These are phyloP conservation scores for Hirschfeldia incana DNA, from an alignment of 345 rosid genomes.

Conservation along the genomic window DNA sequence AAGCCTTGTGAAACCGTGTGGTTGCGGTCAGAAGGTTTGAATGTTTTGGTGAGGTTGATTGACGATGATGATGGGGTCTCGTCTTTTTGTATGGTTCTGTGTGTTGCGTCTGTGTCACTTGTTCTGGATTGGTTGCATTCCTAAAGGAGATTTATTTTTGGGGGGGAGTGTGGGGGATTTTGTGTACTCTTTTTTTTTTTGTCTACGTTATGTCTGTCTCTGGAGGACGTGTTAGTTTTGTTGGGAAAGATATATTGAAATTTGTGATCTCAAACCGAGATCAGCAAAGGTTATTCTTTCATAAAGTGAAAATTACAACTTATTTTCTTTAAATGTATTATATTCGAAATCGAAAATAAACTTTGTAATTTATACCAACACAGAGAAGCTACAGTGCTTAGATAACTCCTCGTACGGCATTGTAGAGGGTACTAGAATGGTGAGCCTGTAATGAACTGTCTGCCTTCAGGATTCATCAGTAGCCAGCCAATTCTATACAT, in stretches of 20 bases:
- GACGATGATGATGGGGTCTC: not conserved
- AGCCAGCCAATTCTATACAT: not conserved
- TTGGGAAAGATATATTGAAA: slow-evolving; percentile 10
- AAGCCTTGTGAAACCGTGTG: slow-evolving; percentile 19
- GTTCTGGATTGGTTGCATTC: not conserved
- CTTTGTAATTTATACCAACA: no score
- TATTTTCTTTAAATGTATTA: no score
- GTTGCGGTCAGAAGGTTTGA: slow-evolving; percentile 25
- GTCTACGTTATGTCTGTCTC: not conserved
- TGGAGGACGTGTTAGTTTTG: slow-evolving; percentile 16
- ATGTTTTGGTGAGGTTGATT: slow-evolving; percentile 18
- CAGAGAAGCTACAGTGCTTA: no score
- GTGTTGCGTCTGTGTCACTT: slow-evolving; percentile 14
- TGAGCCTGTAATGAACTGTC: not conserved
- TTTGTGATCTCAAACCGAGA: slow-evolving; percentile 37
- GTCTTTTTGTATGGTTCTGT: not conserved
- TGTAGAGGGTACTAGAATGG: not conserved
- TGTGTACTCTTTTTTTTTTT: not conserved
- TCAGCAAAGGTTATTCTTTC: slow-evolving; percentile 19
- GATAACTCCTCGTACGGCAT: no score
- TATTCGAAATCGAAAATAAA: no score
- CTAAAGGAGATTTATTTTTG: no score
- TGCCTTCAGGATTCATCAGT: not conserved
- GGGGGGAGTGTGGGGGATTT: no score
- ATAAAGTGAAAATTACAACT: not conserved